Base-by-base conservation (phyloP, 768 basidiomycete genomes). In the Lactarius sp. region DNA sequence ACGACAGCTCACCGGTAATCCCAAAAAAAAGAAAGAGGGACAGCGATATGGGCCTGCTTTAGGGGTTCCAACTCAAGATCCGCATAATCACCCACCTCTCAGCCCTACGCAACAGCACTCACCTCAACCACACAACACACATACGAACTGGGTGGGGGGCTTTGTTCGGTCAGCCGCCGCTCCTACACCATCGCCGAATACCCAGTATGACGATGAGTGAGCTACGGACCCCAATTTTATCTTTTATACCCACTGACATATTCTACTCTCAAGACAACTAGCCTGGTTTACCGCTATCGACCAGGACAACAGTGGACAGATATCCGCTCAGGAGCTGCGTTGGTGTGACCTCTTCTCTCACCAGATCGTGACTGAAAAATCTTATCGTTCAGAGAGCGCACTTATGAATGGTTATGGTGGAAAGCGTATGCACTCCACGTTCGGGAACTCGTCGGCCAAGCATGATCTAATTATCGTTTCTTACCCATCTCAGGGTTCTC, bases 251-350 rank as follows among this genome's bases (percentile, higher is more conserved):
- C 6, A 52, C 34, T 41, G 12, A 16, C n/a, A 13, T 20, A 31
- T 1, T 3, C n/a, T 34, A 20, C 10, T 20, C 14, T 46, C 22
- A 22, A 58, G 56, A 27, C 46, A 36, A 8, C 1, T 49, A 36
- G 52, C 52, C 9, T 61, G 60, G 58, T 59, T 59, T 16, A 33
- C 13, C 18, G 58, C 58, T 27, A 52, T 59, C 31, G 58, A 59
- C 50, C 58, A 59, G 6, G 58, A 59, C 27, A 31, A 51, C 18
- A 59, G 58, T 31, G 58, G 58, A 8, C 58, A 41, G 33, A 49
- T 59, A 12, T 59, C 58, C 18, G 58, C 50, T 27, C 39, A 51
- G 14, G 58, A 59, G 31, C 50, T 59, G 8, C 58, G 58, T 59
- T 37, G 0, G 58, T 59, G 22, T 52, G 20, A 22, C 20, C 16